Percentiles rank a stretch among this genome's conserved stretches.
These are phyloP conservation scores for Cyclotella sp. DNA, from an alignment of 108 stramenopile genomes.

Conservation along the genomic window DNA sequence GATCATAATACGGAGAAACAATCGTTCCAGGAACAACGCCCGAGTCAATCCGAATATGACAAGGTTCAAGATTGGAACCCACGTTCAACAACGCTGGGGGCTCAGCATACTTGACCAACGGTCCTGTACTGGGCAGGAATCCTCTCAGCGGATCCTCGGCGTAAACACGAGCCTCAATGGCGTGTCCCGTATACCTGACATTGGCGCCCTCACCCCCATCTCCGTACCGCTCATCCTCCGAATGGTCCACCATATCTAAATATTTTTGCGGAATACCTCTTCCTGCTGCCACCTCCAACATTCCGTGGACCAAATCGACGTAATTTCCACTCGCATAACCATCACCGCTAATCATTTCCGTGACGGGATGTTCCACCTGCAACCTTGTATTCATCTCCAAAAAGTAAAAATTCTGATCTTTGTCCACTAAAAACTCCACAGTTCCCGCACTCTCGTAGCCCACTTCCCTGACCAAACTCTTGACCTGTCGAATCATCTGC, in stretches of 20 bases:
- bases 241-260: conserved; percentile 58
- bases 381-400: conserved; percentile 98
- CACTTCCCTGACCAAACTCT: conserved; percentile 77
- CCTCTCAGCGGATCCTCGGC: conserved; percentile 97
- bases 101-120: conserved; percentile 72
- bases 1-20: conserved; percentile 95
- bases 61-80: conserved; percentile 25
- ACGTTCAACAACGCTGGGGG: conserved; percentile 43
- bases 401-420: conserved; percentile 94
- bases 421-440: conserved; percentile 95
- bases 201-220: conserved; percentile 53
- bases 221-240: conserved; percentile 22
- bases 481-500: conserved; percentile 91
- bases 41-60: conserved; percentile 87
- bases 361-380: conserved; percentile 98
- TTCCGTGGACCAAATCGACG: conserved; percentile 92
- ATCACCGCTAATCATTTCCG: conserved; percentile 83
- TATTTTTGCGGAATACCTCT: conserved; percentile 61
- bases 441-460: conserved; percentile 94
- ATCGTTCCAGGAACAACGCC: conserved; percentile 90
- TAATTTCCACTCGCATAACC: conserved; percentile 38
- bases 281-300: conserved; percentile 90
- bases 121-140: conserved; percentile 93
- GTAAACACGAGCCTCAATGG: conserved; percentile 94
- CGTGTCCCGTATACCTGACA: conserved; percentile 70